Percentiles rank a stretch among this genome's conserved stretches.
These are phyloP conservation scores for Blastobotrys mokoenaii DNA, from an alignment of 805 yeast genomes.

Conservation along the genomic window DNA sequence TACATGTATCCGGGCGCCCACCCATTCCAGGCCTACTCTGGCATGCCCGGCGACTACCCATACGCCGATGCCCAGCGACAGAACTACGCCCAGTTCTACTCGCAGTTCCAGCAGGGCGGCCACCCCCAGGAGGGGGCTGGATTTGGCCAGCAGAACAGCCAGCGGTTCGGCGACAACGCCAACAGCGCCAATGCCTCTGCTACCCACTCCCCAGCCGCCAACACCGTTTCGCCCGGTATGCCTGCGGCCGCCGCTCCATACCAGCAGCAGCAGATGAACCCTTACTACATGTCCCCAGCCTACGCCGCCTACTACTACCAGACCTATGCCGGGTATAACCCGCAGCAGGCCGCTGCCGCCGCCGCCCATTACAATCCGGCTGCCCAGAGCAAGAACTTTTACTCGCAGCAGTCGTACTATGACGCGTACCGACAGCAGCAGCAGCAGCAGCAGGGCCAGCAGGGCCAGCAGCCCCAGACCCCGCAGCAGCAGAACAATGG, in stretches of 20 bases:
- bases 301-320: constrained; percentile 23
- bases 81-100: constrained; percentile 16
- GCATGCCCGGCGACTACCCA: constrained; percentile 13
- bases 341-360: constrained; percentile 19
- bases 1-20: constrained; percentile 19
- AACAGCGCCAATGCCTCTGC: constrained; percentile 8
- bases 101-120: constrained; percentile 14
- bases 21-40: constrained; percentile 12
- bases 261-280: constrained; percentile 17
- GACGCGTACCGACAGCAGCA: constrained; percentile 15
- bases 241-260: constrained; percentile 12
- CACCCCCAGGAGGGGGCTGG: constrained; percentile 7
- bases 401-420: constrained; percentile 18
- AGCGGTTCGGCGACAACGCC: constrained; percentile 2
- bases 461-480: constrained; percentile 21
- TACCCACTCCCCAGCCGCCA: constrained; percentile 17
- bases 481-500: constrained; percentile 9
- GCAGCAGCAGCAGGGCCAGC: constrained; percentile 22
- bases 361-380: constrained; percentile 16
- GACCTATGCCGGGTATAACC: constrained; percentile 19
- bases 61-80: constrained; percentile 16
- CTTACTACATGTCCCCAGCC: constrained; percentile 22
- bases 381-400: constrained; percentile 19
- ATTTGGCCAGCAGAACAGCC: constrained; percentile 18
- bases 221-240: constrained; percentile 15